phyloP scores from a whole-genome alignment of 2,329 filamentous ascomycete species.

The Penicillium occitanis region DNA sequence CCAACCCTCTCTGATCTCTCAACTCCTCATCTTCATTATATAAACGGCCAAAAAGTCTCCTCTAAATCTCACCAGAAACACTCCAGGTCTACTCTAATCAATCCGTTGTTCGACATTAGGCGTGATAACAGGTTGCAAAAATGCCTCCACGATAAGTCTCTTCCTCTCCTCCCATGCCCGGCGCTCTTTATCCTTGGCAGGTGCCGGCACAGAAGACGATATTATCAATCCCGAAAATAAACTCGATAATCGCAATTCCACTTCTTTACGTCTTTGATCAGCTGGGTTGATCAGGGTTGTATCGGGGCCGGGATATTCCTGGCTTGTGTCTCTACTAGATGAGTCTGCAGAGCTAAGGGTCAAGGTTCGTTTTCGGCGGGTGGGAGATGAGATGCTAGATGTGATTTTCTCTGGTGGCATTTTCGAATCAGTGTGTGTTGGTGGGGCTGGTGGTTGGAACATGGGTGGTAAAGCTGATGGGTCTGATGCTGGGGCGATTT shows the following conservation, averaged over 20 bases:
- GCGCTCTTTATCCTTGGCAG: constrained; percentile 57
- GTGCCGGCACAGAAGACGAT: constrained; percentile 44
- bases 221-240: constrained; percentile 66
- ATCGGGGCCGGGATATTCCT: neutral
- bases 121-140: constrained; percentile 52
- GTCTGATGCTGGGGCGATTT: constrained; percentile 49
- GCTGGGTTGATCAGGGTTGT: constrained; percentile 46
- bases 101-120: constrained; percentile 30
- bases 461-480: constrained; percentile 22
- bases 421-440: constrained; percentile 17
- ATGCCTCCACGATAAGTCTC: constrained; percentile 67
- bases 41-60: neutral
- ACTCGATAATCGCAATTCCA: constrained; percentile 63
- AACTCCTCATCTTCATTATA: neutral
- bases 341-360: constrained; percentile 30
- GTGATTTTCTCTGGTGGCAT: constrained; percentile 19
- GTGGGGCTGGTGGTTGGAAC: constrained; percentile 21
- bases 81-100: neutral
- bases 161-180: constrained; percentile 63
- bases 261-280: constrained; percentile 56
- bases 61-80: neutral
- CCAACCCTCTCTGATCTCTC: neutral
- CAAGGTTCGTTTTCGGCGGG: constrained; percentile 28
- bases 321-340: constrained; percentile 25
- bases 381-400: constrained; percentile 22